Evolutionary conservation across 192 early-diverging fungal species (phyloP), one percentile per base, ranked within the genome.

Genomic region (Glomus cerebriforme): DNA sequence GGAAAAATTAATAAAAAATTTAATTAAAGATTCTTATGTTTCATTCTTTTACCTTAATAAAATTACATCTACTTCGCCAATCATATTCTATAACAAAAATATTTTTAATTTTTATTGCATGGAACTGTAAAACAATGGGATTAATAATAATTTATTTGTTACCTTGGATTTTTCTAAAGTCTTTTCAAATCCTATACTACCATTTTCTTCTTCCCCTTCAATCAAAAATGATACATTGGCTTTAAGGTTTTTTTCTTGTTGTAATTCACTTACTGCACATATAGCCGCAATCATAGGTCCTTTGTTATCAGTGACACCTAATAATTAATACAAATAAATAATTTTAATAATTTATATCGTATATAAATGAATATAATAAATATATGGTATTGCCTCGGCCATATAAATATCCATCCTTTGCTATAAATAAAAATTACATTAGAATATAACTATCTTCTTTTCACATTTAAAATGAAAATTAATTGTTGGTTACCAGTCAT

Each of bases 161-260:
- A 83, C 82, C 73, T 88, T 88, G 47, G 87, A 83, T 54, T 86
- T 81, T 32, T 85, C 87, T 7, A 93, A 83, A 6, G 91, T 89
- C 37, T 90, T 86, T 77, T 85, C 86, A 72, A 94, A 88, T 0
- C 93, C 93, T 7, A 85, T 80, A 76, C 92, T 93, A 34, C 93
- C 92, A 73, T 88, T 89, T 78, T 94, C 93, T 79, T 94, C 93
- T 81, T 94, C 93, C 54, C 93, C 93, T 79, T 94, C 93, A 37
- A 94, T 91, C 82, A 92, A 86, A 75, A 94, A 93, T 47, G 90
- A 89, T 8, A 94, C 92, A 39, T 92, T 87, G 19, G 90, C 82
- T 62, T 87, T 84, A 62, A 94, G 76, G 1, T 79, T 59, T 1
- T 88, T 84, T n/a, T 90, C 84, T 43, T 88, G 87, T 12, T 87